Evolutionary conservation across 257 asterid species (phyloP), one percentile per base, ranked within the genome.

Genomic region (Plectranthus barbatus): DNA sequence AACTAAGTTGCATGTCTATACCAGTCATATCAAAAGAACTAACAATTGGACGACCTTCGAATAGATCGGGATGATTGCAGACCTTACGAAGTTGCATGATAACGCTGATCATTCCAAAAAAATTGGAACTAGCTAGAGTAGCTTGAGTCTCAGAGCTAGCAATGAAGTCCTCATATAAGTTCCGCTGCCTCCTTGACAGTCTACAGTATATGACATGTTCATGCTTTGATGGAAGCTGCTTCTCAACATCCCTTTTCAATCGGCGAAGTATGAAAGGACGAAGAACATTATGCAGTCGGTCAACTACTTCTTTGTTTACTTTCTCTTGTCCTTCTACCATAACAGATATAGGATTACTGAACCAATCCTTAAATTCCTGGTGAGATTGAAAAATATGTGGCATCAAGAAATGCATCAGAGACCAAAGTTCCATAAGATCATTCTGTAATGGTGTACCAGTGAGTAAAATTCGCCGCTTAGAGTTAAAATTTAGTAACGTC

Each of bases 51-150:
- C 97, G 96, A 13, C 99, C 96, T 84, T 93, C 99, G 76, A 93
- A 93, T 74, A 93, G 77, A 83, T 93, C 99, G 68, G 99, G 99
- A 73, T 93, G 99, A 74, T 93, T 93, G 83, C 99, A 93, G 75
- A 93, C 99, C 76, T 93, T 93, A 60, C 99, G 99, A 62, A 93
- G 97, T 76, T 93, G 99, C 99, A 93, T 93, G 62, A 93, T 93
- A 42, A 93, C 91, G 71, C 99, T 84, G 65, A 93, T 90, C 97
- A 93, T 93, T 67, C 95, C 99, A 79, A 93, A 93, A 70, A 79
- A 93, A 74, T 87, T 93, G 39, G 96, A 37, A 83, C 95, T 93
- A 58, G 96, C 87, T 47, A 93, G 83, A 59, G 99, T 93, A 42
- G 97, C 95, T 79, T 93, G 99, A 3, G 99, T 93, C 77, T 93